Conservation (phyloP, 805 yeast species). For the Candida verbasci region DNA sequence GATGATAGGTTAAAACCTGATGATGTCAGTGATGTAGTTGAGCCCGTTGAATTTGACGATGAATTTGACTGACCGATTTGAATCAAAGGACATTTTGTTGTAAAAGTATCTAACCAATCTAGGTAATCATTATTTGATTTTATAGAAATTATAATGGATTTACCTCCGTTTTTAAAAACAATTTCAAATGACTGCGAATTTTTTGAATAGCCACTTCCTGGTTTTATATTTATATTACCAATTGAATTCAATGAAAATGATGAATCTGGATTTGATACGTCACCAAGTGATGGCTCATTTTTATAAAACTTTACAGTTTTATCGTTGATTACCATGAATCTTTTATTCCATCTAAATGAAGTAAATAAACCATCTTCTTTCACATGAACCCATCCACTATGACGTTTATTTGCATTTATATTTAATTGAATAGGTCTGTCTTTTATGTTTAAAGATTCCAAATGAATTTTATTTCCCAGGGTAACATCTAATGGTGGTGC, state of each 20-base stretch:
- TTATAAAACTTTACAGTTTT: conserved; percentile 72
- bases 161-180: conserved; percentile 47
- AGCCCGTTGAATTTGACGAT: not conserved
- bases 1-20: not conserved
- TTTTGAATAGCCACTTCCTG: conserved; percentile 38
- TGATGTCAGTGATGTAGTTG: conserved; percentile 6
- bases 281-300: conserved; percentile 41
- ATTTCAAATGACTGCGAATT: conserved; percentile 60
- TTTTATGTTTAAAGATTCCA: not conserved
- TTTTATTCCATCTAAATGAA: conserved; percentile 88
- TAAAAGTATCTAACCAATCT: conserved; percentile 88
- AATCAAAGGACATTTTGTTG: conserved; percentile 67
- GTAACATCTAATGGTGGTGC: conserved; percentile 30
- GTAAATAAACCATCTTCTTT: conserved; percentile 85
- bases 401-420: conserved; percentile 26
- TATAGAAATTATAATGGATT: conserved; percentile 68
- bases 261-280: conserved; percentile 24
- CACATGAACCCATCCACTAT: conserved; percentile 83
- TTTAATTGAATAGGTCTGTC: conserved; percentile 12
- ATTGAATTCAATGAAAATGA: conserved; percentile 37
- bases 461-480: not conserved
- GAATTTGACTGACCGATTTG: conserved; percentile 21
- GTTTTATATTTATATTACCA: conserved; percentile 53
- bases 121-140: conserved; percentile 76
- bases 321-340: conserved; percentile 75